Percentiles rank a stretch among this genome's conserved stretches.
These are phyloP conservation scores for Vigna unguiculata DNA, from an alignment of 306 rosid species.

Conservation along the genomic window DNA sequence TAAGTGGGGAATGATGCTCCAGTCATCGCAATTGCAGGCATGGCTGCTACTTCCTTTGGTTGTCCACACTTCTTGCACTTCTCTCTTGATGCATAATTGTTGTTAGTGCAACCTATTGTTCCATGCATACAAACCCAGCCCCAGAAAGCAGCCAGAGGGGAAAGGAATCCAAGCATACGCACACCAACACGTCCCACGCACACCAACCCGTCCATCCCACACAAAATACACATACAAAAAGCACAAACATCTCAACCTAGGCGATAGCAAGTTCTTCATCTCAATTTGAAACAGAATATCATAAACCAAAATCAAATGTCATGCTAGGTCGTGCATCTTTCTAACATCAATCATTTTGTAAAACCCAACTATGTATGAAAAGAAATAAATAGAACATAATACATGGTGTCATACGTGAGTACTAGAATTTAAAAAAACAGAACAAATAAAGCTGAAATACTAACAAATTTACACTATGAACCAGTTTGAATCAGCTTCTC, in stretches of 20 bases:
- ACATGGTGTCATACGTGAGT: slow-evolving; percentile 13
- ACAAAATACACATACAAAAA: slow-evolving; percentile 85
- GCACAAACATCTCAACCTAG: slow-evolving; percentile 88
- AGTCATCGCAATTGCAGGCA: slow-evolving; percentile 86
- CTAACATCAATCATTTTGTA: slow-evolving; percentile 14
- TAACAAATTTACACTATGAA: slow-evolving; percentile 9
- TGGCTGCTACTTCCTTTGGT: slow-evolving; percentile 92
- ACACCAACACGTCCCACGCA: slow-evolving; percentile 70
- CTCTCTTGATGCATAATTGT: slow-evolving; percentile 99
- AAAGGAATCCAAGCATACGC: slow-evolving; percentile 76
- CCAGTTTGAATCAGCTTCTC: not conserved
- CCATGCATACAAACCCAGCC: slow-evolving; percentile 85
- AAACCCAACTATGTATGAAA: slow-evolving; percentile 7
- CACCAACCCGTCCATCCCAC: slow-evolving; percentile 87
- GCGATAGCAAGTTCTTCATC: slow-evolving; percentile 58
- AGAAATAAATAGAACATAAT: slow-evolving; percentile 13
- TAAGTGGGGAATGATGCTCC: slow-evolving; percentile 82
- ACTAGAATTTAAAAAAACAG: slow-evolving; percentile 7
- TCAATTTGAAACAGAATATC: slow-evolving; percentile 48
- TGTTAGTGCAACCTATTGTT: slow-evolving; percentile 99
- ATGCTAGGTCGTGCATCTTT: slow-evolving; percentile 11
- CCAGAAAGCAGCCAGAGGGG: slow-evolving; percentile 77
- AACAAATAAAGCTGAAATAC: slow-evolving; percentile 12
- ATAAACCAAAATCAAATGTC: slow-evolving; percentile 38
- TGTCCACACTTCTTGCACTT: slow-evolving; percentile 98